Base-by-base conservation (phyloP, 2,329 filamentous ascomycete species). In the Cryphonectria parasitica region DNA sequence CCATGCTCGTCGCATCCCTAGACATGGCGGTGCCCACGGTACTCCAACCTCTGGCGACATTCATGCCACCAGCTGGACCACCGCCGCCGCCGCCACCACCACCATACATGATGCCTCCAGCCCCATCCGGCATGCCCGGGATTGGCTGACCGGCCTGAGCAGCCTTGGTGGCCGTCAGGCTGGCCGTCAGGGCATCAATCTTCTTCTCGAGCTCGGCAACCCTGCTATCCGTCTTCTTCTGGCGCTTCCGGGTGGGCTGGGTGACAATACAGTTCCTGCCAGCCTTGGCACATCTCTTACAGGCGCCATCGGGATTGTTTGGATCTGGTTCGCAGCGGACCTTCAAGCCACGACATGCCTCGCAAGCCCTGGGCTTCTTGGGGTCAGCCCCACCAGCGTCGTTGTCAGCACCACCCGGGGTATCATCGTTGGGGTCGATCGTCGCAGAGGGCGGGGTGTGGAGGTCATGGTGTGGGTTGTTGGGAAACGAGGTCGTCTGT, bases 201-300 rank as follows among this genome's bases (percentile, higher is more conserved):
- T 97, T 97, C 84, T 91, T 94, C 84, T 97, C 94, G 66, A 98
- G 85, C 83, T 97, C 94, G 11, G 94, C 92, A 17, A 98, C 94
- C 66, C 94, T 87, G 74, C 90, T 95, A 79, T 97, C 95, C 68
- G 93, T 94, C 85, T 97, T 97, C 84, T 95, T 97, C 83, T 95
- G 93, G 61, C 94, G 87, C 82, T 97, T 97, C 56, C 93, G 80
- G 41, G 85, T 88, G 19, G 87, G 93, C 73, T 90, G 88, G 0
- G 93, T 97, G 73, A 95, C 90, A 56, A 95, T 83, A 78, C 94
- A 97, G 73, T 85, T 85, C 52, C 94, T 85, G n/a, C 90, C 89
- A 2, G 93, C 92, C 81, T 97, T 97, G 66, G 88, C 87, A 79
- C 94, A 97, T 74, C 94, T 88, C 78, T 88, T 89, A 79, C 91